Evolutionary conservation across 108 stramenopile genomes (phyloP).

Genomic region (Nitzschia sp.): DNA sequence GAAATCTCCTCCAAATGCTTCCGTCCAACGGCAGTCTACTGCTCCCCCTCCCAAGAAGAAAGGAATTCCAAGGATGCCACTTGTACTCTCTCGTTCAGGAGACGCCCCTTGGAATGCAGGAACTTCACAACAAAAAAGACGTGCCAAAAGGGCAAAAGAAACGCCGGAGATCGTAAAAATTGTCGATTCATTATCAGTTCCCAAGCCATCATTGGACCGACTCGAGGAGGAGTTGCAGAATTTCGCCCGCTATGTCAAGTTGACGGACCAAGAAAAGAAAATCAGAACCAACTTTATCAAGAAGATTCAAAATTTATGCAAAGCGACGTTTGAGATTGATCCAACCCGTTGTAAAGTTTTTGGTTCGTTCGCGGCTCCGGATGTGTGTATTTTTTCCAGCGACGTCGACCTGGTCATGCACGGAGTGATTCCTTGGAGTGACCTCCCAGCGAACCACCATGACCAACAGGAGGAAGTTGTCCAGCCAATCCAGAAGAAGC

Average conservation of each 20-base stretch:
- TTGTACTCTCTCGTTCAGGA: too few relatives aligned
- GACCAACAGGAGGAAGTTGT: background rate
- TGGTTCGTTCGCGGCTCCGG: conserved; percentile 71
- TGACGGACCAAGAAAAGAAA: conserved; percentile 46
- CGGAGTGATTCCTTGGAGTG: conserved; percentile 49
- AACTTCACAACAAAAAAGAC: too few relatives aligned
- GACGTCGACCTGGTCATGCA: conserved; percentile 79
- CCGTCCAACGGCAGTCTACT: too few relatives aligned
- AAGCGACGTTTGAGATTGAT: conserved; percentile 9
- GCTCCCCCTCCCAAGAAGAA: too few relatives aligned
- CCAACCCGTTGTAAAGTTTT: conserved; percentile 43
- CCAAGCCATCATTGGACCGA: conserved; percentile 11
- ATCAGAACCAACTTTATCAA: conserved; percentile 47
- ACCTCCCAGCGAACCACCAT: background rate
- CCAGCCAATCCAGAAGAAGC: background rate
- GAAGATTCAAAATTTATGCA: conserved; percentile 36
- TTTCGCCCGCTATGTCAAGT: conserved; percentile 62
- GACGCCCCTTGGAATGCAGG: too few relatives aligned
- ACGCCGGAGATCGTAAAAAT: background rate
- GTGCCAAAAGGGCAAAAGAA: too few relatives aligned
- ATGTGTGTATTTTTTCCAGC: conserved; percentile 66
- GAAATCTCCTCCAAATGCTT: too few relatives aligned
- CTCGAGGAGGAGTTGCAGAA: conserved; percentile 55
- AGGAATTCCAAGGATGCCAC: too few relatives aligned
- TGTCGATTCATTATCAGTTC: conserved; percentile 9